Conservation (phyloP, 176 grass and related monocot species). For the Elymus sibiricus region DNA sequence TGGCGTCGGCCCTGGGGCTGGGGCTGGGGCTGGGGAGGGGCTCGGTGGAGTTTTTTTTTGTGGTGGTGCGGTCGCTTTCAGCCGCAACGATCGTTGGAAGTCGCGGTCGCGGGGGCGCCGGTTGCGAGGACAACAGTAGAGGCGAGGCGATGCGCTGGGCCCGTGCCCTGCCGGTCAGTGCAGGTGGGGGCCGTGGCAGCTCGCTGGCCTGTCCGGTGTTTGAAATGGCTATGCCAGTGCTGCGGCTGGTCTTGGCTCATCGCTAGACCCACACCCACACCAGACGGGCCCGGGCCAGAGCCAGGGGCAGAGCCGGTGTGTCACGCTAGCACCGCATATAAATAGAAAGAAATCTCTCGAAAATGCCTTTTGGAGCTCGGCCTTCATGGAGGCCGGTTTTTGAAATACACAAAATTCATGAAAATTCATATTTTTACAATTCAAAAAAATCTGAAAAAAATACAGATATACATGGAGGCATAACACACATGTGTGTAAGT, state of each 20-base stretch:
- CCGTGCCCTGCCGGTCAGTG: not conserved
- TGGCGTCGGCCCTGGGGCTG: not conserved
- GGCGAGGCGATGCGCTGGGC: not conserved
- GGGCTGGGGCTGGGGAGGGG: not conserved
- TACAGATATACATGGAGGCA: too few relatives aligned
- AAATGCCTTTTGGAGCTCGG: too few relatives aligned
- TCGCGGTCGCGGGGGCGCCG: not conserved
- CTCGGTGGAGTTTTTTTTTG: conserved; percentile 21
- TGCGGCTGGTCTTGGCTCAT: not conserved
- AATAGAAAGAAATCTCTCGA: not conserved
- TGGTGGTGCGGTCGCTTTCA: conserved; percentile 44
- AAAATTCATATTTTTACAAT: too few relatives aligned
- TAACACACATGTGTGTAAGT: too few relatives aligned
- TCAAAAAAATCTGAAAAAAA: too few relatives aligned
- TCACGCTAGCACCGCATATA: not conserved
- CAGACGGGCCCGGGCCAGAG: too few relatives aligned
- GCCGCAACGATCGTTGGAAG: not conserved
- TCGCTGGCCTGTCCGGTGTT: not conserved
- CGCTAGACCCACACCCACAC: too few relatives aligned
- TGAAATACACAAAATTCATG: too few relatives aligned
- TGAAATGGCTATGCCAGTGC: not conserved
- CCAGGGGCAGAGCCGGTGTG: too few relatives aligned
- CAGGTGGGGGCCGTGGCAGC: not conserved
- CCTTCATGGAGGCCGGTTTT: too few relatives aligned
- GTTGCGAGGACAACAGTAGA: not conserved